Base-by-base conservation (phyloP, 768 basidiomycete genomes). In the Psilocybe azurescens region DNA sequence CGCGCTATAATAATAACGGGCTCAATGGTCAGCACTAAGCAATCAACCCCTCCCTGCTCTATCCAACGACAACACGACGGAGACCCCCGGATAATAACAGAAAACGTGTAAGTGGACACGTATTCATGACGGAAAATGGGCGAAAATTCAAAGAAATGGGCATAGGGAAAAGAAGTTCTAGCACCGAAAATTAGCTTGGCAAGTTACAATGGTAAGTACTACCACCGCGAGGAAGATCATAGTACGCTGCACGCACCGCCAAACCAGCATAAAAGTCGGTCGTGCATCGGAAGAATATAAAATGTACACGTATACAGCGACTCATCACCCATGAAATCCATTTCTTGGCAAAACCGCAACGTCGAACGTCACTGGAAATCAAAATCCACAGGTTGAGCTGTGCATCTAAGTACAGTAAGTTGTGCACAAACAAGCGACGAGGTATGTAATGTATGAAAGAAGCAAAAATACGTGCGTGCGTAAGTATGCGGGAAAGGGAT, bases 361-460 rank as follows among this genome's bases (percentile, higher is more conserved):
- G 24, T 24, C 24, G 24, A 24, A 24, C 24, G 24, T 24, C 24
- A 24, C 24, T 36, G 51, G 10, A n/a, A 54, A 59, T 16, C 24
- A 24, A 28, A 53, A 58, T 50, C 46, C 62, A 63, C 62, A 63
- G 62, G 62, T 63, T 59, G 62, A 63, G 47, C 62, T 63, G 62
- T 63, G 50, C 52, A 63, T 58, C 18, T 33, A 24, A 53, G 58
- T 59, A 44, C 51, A 53, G 53, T 62, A 39, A 49, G n/a, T 13
- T 13, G 33, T n/a, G 11, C 32, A 41, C 54, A 36, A 39, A 36
- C 47, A 10, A 30, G 49, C 32, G 46, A 30, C 36, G n/a, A 56
- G 44, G 24, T 44, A 52, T 38, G 53, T 49, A 46, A 24, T 41
- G 16, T 44, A 56, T n/a, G 30, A 13, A n/a, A 52, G 30, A 52